A percentile compares a stretch with the other conserved stretches of the same genome.
phyloP scores from a whole-genome alignment of 805 yeast species.

The Candida railenensis region DNA sequence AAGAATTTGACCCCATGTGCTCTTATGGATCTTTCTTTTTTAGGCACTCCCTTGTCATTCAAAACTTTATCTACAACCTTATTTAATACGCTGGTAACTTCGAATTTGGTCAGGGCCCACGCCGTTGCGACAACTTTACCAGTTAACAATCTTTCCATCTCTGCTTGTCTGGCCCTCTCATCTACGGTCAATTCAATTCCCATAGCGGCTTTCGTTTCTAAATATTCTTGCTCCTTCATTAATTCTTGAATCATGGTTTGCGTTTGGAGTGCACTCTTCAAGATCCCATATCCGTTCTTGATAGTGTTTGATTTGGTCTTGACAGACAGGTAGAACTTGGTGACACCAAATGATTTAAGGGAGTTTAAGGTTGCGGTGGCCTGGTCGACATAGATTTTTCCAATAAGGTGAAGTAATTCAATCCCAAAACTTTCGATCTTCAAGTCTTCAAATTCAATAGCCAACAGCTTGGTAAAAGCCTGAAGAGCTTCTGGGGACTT shows the following conservation, averaged over 20 bases:
- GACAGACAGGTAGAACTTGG: slow-evolving; percentile 76
- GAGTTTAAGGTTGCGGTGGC: slow-evolving; percentile 74
- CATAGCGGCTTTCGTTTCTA: slow-evolving; percentile 22
- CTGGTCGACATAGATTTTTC: slow-evolving; percentile 71
- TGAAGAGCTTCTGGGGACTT: slow-evolving; percentile 59
- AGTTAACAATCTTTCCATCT: slow-evolving; percentile 75
- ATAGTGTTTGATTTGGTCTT: slow-evolving; percentile 83
- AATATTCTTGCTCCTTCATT: slow-evolving; percentile 63
- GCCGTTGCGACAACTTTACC: slow-evolving; percentile 93
- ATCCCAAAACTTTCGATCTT: slow-evolving; percentile 95
- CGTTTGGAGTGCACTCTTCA: slow-evolving; percentile 85
- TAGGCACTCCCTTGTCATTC: slow-evolving; percentile 58
- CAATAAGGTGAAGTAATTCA: slow-evolving; percentile 81
- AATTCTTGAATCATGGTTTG: slow-evolving; percentile 64
- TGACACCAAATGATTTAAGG: slow-evolving; percentile 80
- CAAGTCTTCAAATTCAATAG: slow-evolving; percentile 69
- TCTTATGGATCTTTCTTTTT: slow-evolving; percentile 62
- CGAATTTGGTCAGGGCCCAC: slow-evolving; percentile 92
- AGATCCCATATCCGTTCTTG: slow-evolving; percentile 78
- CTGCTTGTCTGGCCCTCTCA: slow-evolving; percentile 46
- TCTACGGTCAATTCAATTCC: slow-evolving; percentile 35
- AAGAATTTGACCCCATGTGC: slow-evolving; percentile 77
- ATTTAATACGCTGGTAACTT: slow-evolving; percentile 83
- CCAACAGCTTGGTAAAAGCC: slow-evolving; percentile 53
- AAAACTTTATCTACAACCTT: slow-evolving; percentile 53